These are phyloP conservation scores for Lepidium campestre DNA, from an alignment of 441 rosid species.

Conservation along the genomic window DNA sequence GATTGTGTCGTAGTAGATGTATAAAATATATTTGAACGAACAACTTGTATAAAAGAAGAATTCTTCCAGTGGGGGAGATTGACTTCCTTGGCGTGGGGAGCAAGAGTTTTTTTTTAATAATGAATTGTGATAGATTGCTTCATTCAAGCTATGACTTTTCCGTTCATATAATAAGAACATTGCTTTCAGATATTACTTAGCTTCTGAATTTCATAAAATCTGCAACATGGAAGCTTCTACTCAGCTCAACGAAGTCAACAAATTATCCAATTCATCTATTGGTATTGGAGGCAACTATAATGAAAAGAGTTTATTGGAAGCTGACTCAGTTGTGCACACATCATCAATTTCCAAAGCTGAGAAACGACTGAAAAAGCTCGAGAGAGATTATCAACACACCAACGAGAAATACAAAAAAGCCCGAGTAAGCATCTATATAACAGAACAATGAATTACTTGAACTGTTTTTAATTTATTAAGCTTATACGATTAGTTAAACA, in stretches of 20 bases:
- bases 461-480: too few relatives aligned
- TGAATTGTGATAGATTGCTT: background rate
- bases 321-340: background rate
- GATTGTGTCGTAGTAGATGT: too few relatives aligned
- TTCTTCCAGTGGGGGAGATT: background rate
- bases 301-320: too few relatives aligned
- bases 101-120: background rate
- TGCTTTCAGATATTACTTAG: background rate
- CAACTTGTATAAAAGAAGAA: background rate
- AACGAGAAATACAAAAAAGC: background rate
- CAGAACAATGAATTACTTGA: background rate
- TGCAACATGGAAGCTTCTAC: background rate
- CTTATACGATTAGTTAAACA: background rate
- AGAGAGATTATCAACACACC: background rate
- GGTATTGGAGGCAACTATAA: too few relatives aligned
- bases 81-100: constrained; percentile 14
- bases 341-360: background rate
- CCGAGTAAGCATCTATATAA: background rate
- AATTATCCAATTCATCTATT: too few relatives aligned
- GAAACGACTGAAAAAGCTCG: constrained; percentile 3
- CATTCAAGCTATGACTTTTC: background rate
- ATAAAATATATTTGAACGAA: background rate
- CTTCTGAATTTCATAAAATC: background rate
- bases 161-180: background rate
- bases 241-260: background rate